Evolutionary conservation across 805 yeast species (phyloP).

Genomic region (Zygotorulaspora florentina): DNA sequence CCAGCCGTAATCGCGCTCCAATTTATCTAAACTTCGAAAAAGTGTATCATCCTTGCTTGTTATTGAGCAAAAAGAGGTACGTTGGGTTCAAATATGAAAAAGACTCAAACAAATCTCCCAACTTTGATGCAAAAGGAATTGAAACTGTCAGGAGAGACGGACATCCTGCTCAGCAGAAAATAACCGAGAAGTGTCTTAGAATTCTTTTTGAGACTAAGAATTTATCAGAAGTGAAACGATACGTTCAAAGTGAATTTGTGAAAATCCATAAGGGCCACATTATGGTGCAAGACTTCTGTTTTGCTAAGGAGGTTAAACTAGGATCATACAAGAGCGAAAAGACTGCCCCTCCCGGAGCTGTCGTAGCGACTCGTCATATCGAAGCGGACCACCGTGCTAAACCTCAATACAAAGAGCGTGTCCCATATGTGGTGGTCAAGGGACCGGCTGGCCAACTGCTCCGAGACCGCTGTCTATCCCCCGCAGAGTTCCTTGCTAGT

Average conservation of each 20-base stretch:
- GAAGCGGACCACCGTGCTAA: slow-evolving; percentile 64
- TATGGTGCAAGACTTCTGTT: slow-evolving; percentile 77
- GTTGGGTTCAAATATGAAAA: slow-evolving; percentile 79
- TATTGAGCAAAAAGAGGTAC: slow-evolving; percentile 83
- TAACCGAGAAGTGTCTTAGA: slow-evolving; percentile 66
- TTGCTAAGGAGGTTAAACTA: slow-evolving; percentile 82
- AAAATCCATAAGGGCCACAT: slow-evolving; percentile 62
- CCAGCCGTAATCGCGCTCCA: slow-evolving; percentile 72
- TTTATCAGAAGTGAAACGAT: slow-evolving; percentile 63
- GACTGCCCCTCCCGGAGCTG: slow-evolving; percentile 88
- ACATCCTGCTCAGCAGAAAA: slow-evolving; percentile 82
- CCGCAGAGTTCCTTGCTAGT: slow-evolving; percentile 59
- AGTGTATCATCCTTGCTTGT: slow-evolving; percentile 80
- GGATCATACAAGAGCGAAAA: slow-evolving; percentile 75
- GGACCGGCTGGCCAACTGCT: slow-evolving; percentile 54
- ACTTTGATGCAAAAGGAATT: slow-evolving; percentile 93
- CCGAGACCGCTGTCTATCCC: slow-evolving; percentile 75
- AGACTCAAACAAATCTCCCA: slow-evolving; percentile 51
- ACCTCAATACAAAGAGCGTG: slow-evolving; percentile 86
- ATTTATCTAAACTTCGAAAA: slow-evolving; percentile 84
- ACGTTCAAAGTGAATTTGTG: slow-evolving; percentile 59
- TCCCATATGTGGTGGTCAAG: slow-evolving; percentile 76
- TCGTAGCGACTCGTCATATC: slow-evolving; percentile 61
- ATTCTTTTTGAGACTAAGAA: slow-evolving; percentile 69
- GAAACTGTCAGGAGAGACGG: slow-evolving; percentile 96